Evolutionary conservation across 331 rosid species (phyloP), one percentile per base, ranked within the genome.

Genomic region (Erythrophleum ivorense): DNA sequence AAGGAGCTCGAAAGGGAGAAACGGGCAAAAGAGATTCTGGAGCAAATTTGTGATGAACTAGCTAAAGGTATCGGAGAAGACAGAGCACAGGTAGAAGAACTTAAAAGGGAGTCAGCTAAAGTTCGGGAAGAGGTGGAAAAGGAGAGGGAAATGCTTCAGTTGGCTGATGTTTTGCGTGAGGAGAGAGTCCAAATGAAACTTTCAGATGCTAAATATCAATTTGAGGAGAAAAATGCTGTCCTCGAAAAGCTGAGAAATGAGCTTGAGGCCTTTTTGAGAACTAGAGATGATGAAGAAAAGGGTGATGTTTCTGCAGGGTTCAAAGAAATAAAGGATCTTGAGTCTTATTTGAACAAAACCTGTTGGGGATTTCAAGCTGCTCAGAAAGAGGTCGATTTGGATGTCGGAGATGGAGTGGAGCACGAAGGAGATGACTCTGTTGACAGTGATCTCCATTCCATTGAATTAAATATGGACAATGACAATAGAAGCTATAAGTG

Each of bases 161-260:
- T 95, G 59, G 99, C 98, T 0, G 97, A 95, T 83, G 87, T 91
- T 55, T 84, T 91, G 75, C 90, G 98, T 0, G 99, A 95, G 88
- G 98, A 95, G 84, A 90, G 99, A 87, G 98, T 95, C 48, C 99
- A 95, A 72, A 93, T 95, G 99, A 95, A 95, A 91, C 93, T 95
- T 19, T 90, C 94, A 0, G 99, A 95, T 71, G 99, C 98, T 0
- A 95, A 89, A 67, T 89, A 88, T 80, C 92, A 95, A 34, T 95
- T 90, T 38, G 99, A 95, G 87, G 99, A 93, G 90, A 90, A 95
- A 82, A 95, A 93, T 80, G 97, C 91, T 38, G 90, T 87, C 4
- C 87, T 95, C 0, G 97, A 95, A 31, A 84, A 88, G 78, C 87
- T 93, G 16, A 93, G 84, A 63, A 89, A 73, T 49, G 92, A 95